Conservation (phyloP, 1,139 yeast species). For the Candida mesenterica region DNA sequence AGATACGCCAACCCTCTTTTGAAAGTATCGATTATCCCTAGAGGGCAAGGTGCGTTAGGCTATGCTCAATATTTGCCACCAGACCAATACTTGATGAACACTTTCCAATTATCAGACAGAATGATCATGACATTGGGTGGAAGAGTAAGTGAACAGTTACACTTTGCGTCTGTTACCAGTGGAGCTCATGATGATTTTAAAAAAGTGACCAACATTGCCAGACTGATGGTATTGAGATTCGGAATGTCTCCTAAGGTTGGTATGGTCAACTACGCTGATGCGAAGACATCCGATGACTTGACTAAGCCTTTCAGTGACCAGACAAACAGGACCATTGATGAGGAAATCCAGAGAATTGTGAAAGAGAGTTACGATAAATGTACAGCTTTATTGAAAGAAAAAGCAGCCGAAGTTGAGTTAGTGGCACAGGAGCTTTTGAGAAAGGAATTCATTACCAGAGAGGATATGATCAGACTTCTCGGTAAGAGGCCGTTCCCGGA, state of each 20-base stretch:
- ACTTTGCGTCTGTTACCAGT: constrained; percentile 84
- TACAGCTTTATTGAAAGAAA: constrained; percentile 62
- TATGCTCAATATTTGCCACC: constrained; percentile 97
- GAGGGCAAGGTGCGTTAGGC: constrained; percentile 97
- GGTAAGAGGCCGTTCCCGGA: constrained; percentile 93
- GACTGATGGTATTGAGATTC: constrained; percentile 83
- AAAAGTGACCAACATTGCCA: constrained; percentile 94
- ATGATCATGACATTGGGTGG: constrained; percentile 99
- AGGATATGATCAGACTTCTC: constrained; percentile 81
- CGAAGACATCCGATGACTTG: constrained; percentile 58
- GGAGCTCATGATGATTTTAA: constrained; percentile 97
- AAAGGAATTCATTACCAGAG: constrained; percentile 86
- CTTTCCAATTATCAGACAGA: constrained; percentile 77
- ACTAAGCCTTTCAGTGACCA: constrained; percentile 91
- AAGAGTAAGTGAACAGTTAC: constrained; percentile 90
- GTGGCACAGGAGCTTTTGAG: constrained; percentile 83
- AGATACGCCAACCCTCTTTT: constrained; percentile 87
- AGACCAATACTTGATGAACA: constrained; percentile 79
- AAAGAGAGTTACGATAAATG: constrained; percentile 75
- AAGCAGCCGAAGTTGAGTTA: constrained; percentile 67
- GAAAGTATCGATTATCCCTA: constrained; percentile 93
- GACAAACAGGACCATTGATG: constrained; percentile 77
- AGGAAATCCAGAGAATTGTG: constrained; percentile 80
- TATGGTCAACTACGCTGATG: constrained; percentile 63
- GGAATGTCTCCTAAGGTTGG: constrained; percentile 93